A percentile compares a stretch with the other conserved stretches of the same genome.
These are phyloP conservation scores for Hymenoscyphus scutula DNA, from an alignment of 2,329 filamentous ascomycete genomes.

Conservation along the genomic window DNA sequence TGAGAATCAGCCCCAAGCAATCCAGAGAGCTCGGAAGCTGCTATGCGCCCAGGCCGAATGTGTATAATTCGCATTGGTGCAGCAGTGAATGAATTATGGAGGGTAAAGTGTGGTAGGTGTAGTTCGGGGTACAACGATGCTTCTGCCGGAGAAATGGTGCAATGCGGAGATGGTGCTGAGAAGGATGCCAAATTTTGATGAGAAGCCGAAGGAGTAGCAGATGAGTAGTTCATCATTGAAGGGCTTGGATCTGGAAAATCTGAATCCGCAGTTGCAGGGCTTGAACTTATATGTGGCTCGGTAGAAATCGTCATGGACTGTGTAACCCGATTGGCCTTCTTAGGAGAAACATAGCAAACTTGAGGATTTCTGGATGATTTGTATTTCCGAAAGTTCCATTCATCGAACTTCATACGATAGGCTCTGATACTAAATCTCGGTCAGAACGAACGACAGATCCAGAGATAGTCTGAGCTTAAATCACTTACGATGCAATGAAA, in stretches of 20 bases:
- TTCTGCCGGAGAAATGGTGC: not conserved
- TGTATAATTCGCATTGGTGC: not conserved
- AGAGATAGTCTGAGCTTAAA: not conserved
- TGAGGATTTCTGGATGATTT: not conserved
- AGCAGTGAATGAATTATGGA: not conserved
- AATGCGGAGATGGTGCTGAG: not conserved
- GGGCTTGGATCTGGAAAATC: not conserved
- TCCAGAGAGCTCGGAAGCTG: not conserved
- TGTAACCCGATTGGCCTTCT: not conserved
- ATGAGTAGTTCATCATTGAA: not conserved
- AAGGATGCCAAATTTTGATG: not conserved
- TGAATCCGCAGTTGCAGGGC: not conserved
- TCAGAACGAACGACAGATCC: not conserved
- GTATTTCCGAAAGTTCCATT: slow-evolving; percentile 22
- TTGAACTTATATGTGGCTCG: not conserved
- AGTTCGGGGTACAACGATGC: not conserved
- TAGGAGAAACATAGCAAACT: not conserved
- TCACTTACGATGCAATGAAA: slow-evolving; percentile 19
- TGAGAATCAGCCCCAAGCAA: not conserved
- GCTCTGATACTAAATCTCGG: slow-evolving; percentile 10
- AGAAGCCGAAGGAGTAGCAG: not conserved
- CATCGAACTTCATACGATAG: slow-evolving; percentile 24
- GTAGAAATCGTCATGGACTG: not conserved
- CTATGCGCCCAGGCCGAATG: not conserved
- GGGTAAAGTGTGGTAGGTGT: not conserved